These are phyloP conservation scores for Teunomyces kruisii DNA, from an alignment of 805 yeast genomes.

Conservation along the genomic window DNA sequence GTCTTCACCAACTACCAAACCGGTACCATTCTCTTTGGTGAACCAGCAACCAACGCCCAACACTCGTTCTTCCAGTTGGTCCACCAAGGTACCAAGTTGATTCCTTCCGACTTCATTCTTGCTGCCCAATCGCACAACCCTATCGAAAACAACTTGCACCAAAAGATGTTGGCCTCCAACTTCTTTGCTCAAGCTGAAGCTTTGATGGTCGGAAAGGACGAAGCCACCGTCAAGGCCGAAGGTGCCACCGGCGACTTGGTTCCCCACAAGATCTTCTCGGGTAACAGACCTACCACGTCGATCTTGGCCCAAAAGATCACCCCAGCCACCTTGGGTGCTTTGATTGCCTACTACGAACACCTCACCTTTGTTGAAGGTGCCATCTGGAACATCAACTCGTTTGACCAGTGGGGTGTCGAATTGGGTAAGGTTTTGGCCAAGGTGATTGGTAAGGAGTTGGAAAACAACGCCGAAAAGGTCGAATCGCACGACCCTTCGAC, in stretches of 20 bases:
- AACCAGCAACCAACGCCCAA: conserved; percentile 98
- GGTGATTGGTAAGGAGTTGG: conserved; percentile 88
- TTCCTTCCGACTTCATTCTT: conserved; percentile 93
- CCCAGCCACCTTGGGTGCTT: conserved; percentile 93
- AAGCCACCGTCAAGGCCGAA: conserved; percentile 79
- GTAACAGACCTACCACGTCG: conserved; percentile 98
- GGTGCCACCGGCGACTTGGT: conserved; percentile 84
- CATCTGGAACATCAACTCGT: conserved; percentile 98
- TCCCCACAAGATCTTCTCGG: conserved; percentile 95
- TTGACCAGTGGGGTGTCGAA: conserved; percentile 99
- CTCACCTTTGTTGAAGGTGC: conserved; percentile 98
- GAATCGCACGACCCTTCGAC: conserved; percentile 86
- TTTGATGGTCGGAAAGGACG: conserved; percentile 91
- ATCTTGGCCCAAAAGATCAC: conserved; percentile 94
- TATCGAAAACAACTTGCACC: conserved; percentile 89
- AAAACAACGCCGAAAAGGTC: conserved; percentile 50
- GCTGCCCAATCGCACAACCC: conserved; percentile 99
- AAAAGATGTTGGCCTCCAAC: conserved; percentile 97
- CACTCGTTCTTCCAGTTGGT: conserved; percentile 99
- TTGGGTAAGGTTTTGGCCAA: conserved; percentile 97
- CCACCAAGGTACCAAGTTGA: conserved; percentile 97
- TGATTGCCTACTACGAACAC: conserved; percentile 97
- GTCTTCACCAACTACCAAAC: conserved; percentile 92
- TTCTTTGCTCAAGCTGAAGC: conserved; percentile 99
- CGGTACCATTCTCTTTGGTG: conserved; percentile 94